Evolutionary conservation across 805 yeast genomes (phyloP), one percentile per base, ranked within the genome.

Genomic region (Scheffersomyces lignosus): DNA sequence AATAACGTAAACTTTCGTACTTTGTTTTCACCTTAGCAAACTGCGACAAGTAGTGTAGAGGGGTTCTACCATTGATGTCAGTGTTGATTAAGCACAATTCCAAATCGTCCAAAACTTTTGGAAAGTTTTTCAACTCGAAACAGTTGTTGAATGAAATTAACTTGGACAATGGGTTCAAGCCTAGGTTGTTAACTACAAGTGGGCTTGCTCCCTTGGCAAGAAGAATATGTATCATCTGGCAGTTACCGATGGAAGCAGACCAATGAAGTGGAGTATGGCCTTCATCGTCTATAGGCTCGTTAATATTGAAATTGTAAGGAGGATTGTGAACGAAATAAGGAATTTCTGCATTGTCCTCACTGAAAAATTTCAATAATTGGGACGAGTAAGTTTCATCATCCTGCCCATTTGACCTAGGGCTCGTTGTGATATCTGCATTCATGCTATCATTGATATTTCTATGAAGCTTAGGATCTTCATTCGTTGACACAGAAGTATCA

Each of bases 181-280:
- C 96, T 30, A 75, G 64, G 43, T 65, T 73, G 41, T 80, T 73
- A 38, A 78, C 75, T 17, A 61, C 70, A 29, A 69, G 51, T 13
- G 73, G 67, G 61, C 81, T 77, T 2, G 96, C 93, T 4, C 96
- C 95, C 27, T 83, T 78, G 18, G 80, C 71, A 20, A 87, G 63
- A 28, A 93, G 70, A 10, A 89, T 75, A 47, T 84, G 93, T 38
- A 87, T 81, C 62, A 90, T 80, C 31, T 75, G 76, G 23, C 83
- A 62, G 56, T 83, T 87, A 3, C 98, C 99, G 77, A 93, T 88
- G 1, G 98, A 85, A 42, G 97, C 88, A 0, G 98, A 96, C 97
- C 98, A 93, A 62, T 93, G 99, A 48, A 93, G 80, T 2, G 96
- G 84, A 0, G 96, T 86, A 55, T 93, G 95, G 1, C 96, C 95